A percentile compares a stretch with the other conserved stretches of the same genome.
phyloP scores from a whole-genome alignment of 2,329 filamentous ascomycete species.

The Trichoderma sp. region DNA sequence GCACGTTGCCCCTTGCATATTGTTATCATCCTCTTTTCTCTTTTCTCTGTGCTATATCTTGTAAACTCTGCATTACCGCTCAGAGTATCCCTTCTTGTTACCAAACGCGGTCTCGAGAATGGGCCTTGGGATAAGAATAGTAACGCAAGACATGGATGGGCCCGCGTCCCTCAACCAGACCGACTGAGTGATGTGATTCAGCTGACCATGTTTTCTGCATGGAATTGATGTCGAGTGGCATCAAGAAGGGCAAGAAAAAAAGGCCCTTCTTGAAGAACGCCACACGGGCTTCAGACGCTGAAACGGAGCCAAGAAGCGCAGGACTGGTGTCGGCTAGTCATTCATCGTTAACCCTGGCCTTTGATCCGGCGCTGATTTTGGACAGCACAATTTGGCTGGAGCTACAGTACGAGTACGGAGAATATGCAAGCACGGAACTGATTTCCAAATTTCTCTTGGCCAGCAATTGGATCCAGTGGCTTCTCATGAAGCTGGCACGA shows the following conservation, averaged over 20 bases:
- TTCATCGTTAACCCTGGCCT: slow-evolving; percentile 6
- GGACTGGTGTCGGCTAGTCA: slow-evolving; percentile 11
- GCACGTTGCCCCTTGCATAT: neutral
- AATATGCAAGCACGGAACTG: neutral
- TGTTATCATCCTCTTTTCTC: neutral
- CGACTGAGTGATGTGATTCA: neutral
- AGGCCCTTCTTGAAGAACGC: slow-evolving; percentile 9
- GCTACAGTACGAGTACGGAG: neutral
- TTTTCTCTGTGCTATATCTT: slow-evolving; percentile 20
- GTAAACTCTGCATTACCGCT: slow-evolving; percentile 5
- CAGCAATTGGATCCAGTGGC: neutral
- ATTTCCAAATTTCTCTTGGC: neutral
- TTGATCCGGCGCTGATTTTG: neutral
- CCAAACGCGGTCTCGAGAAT: neutral
- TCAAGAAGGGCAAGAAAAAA: neutral
- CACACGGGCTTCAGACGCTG: slow-evolving; percentile 14
- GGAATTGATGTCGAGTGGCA: slow-evolving; percentile 6
- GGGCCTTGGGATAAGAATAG: slow-evolving; percentile 7
- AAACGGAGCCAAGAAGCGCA: slow-evolving; percentile 13
- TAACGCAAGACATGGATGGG: neutral
- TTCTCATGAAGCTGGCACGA: neutral
- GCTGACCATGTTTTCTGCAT: neutral
- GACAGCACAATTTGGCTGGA: neutral
- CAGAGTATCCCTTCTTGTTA: neutral
- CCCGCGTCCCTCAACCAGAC: neutral